These are phyloP conservation scores for Mycena floridula DNA, from an alignment of 768 basidiomycete genomes.

Conservation along the genomic window DNA sequence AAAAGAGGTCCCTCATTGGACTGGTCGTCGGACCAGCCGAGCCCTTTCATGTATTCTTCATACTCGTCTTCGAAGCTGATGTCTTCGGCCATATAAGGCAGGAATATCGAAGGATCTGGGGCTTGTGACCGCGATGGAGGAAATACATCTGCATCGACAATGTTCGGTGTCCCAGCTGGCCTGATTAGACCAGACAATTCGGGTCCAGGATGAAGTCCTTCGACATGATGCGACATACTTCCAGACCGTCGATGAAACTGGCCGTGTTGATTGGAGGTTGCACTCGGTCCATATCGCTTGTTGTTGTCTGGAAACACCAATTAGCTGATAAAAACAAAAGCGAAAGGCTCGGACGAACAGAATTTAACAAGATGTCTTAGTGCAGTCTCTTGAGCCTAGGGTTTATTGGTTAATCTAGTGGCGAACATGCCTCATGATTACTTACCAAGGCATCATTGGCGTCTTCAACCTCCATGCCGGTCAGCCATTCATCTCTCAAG, in stretches of 20 bases:
- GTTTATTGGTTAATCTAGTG: slow-evolving; percentile 1
- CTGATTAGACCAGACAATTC: slow-evolving; percentile 72
- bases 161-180: slow-evolving; percentile 68
- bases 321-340: slow-evolving; percentile 1
- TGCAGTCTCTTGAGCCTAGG: slow-evolving; percentile 90
- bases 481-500: slow-evolving; percentile 95
- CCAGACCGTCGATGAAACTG: slow-evolving; percentile 68
- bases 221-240: slow-evolving; percentile 78
- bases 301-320: slow-evolving; percentile 63
- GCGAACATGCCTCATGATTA: slow-evolving; percentile 4
- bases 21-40: slow-evolving; percentile 67
- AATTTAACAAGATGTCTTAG: slow-evolving; percentile 92
- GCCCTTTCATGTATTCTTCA: slow-evolving; percentile 89
- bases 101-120: slow-evolving; percentile 75
- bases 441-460: slow-evolving; percentile 84
- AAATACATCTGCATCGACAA: slow-evolving; percentile 87
- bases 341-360: slow-evolving; percentile 45
- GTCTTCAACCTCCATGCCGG: slow-evolving; percentile 87
- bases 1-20: slow-evolving; percentile 34
- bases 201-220: slow-evolving; percentile 69
- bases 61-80: slow-evolving; percentile 96
- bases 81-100: slow-evolving; percentile 90
- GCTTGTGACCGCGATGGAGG: slow-evolving; percentile 88
- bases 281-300: slow-evolving; percentile 73
- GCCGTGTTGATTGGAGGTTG: slow-evolving; percentile 45